Evolutionary conservation across 345 rosid genomes (phyloP), one percentile per base, ranked within the genome.

Genomic region (Passiflora organensis): DNA sequence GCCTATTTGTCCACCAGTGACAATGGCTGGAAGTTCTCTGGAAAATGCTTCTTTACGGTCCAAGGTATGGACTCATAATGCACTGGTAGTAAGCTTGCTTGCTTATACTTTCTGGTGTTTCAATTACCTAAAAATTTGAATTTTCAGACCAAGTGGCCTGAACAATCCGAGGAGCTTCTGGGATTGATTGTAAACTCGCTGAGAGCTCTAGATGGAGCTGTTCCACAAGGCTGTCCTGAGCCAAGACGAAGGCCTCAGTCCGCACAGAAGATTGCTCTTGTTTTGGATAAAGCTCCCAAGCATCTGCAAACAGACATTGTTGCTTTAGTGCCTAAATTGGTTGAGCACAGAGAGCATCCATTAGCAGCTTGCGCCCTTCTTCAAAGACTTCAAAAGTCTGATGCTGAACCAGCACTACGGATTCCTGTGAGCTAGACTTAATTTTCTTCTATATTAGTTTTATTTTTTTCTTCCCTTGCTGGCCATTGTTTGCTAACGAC

Each of bases 1-100:
- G 69, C 80, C 90, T 75, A 76, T 55, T 17, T 72, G 48, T 59
- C 85, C 84, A 2, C 88, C 90, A 48, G 81, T 75, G 53, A 72
- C 90, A 58, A 72, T 78, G 48, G 82, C 91, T 41, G 82, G 76
- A 58, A 80, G 77, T 60, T 71, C 74, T 53, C 62, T 59, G 23
- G 91, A 76, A 63, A 77, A 76, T 78, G 78, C 80, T 63, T 73
- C 78, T 16, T 75, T 78, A 53, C 86, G 77, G 60, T 67, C 95
- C 48, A 94, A 89, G 96, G 99, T 87, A 73, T n/a, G n/a, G 44
- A 44, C 39, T 56, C 25, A 28, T 28, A n/a, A n/a, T n/a, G n/a
- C n/a, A n/a, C n/a, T n/a, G n/a, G 5, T 28, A 28, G 34, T 28
- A 28, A 28, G 8, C 34, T n/a, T n/a, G 34, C 34, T 28, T 8